These are phyloP conservation scores for Solanum clarkiae DNA, from an alignment of 257 asterid species.

Conservation along the genomic window DNA sequence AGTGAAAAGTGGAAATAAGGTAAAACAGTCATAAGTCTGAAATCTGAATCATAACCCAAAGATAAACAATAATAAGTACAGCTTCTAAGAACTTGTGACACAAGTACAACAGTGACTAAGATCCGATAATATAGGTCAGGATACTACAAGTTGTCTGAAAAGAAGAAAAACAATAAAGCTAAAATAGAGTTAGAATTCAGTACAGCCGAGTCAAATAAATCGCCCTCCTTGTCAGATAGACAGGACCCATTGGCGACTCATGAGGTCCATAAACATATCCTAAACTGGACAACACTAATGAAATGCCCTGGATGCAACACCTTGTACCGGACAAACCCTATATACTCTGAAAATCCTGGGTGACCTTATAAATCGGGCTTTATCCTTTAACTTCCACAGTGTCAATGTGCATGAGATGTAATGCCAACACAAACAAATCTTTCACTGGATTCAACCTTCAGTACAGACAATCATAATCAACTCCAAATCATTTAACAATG, in stretches of 20 bases:
- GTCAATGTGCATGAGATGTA: neutral
- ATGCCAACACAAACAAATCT: neutral
- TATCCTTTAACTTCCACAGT: neutral
- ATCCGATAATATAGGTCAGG: neutral
- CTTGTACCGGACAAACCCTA: neutral
- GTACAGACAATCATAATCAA: neutral
- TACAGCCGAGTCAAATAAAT: neutral
- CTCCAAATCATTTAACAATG: neutral
- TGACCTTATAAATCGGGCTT: neutral
- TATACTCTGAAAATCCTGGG: neutral
- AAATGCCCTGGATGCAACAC: neutral
- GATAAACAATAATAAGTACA: neutral
- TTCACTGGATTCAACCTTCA: neutral
- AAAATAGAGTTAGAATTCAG: neutral
- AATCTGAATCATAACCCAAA: neutral
- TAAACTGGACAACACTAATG: neutral
- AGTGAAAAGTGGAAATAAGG: neutral
- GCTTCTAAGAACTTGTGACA: neutral
- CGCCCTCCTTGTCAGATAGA: neutral
- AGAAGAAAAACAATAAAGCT: neutral
- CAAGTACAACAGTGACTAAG: neutral
- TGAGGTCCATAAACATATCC: neutral
- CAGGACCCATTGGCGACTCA: neutral
- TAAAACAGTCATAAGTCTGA: neutral
- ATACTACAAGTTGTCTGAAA: neutral